These are phyloP conservation scores for Mitragyna speciosa DNA, from an alignment of 257 asterid species.

Conservation along the genomic window DNA sequence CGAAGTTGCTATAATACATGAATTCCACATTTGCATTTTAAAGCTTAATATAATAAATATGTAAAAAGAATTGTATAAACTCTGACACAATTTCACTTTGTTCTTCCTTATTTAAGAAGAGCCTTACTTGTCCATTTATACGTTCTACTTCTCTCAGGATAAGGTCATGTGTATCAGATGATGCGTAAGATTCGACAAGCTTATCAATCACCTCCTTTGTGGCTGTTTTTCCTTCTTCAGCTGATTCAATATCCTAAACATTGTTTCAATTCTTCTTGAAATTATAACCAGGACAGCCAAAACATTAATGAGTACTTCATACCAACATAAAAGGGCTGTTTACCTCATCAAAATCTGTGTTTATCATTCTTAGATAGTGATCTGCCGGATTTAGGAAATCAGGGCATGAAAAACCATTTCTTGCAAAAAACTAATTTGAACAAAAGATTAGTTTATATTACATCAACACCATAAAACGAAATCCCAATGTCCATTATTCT, in stretches of 20 bases:
- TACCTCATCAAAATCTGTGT: conserved; percentile 41
- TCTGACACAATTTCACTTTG: too few species aligned
- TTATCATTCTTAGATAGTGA: conserved; percentile 33
- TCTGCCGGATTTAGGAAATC: conserved; percentile 37
- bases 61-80: too few species aligned
- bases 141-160: conserved; percentile 26
- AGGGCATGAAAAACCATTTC: conserved; percentile 38
- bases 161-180: conserved; percentile 34
- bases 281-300: too few species aligned
- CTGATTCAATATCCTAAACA: conserved; percentile 50
- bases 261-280: neutral
- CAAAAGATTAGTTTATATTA: too few species aligned
- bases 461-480: too few species aligned
- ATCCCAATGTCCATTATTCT: neutral
- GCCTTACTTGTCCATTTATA: conserved; percentile 24
- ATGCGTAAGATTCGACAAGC: conserved; percentile 42
- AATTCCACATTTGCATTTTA: neutral
- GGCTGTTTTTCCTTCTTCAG: conserved; percentile 26
- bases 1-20: neutral
- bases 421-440: conserved; percentile 24
- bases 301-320: neutral
- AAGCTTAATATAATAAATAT: neutral
- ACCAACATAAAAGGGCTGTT: neutral
- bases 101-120: neutral
- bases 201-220: conserved; percentile 39